phyloP scores from a whole-genome alignment of 2,329 filamentous ascomycete species.

The Ophiostoma piceae region DNA sequence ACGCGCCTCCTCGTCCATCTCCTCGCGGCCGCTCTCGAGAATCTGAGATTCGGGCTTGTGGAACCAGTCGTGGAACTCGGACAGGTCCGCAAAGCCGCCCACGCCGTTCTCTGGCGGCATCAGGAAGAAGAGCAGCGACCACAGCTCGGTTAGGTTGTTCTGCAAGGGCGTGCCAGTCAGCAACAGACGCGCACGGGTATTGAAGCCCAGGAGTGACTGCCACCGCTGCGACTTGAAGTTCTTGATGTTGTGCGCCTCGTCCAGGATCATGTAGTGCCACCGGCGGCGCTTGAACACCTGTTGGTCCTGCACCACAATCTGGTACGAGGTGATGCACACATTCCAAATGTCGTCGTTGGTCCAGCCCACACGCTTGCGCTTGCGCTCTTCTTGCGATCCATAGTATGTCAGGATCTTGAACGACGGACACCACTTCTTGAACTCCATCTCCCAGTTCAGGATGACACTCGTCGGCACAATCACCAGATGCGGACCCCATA shows the following conservation, averaged over 20 bases:
- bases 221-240: conserved; percentile 97
- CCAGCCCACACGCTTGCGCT: conserved; percentile 87
- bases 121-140: conserved; percentile 93
- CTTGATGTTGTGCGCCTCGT: conserved; percentile 99
- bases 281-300: conserved; percentile 85
- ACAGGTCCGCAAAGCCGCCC: conserved; percentile 87
- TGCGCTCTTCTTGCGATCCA: conserved; percentile 85
- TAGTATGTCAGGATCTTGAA: conserved; percentile 99
- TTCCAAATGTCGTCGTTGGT: conserved; percentile 92
- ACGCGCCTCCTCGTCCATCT: conserved; percentile 88
- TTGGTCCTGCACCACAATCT: conserved; percentile 89
- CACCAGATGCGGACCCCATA: conserved; percentile 94
- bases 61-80: conserved; percentile 95
- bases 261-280: conserved; percentile 98
- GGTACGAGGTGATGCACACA: conserved; percentile 95
- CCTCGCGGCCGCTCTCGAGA: conserved; percentile 85
- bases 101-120: conserved; percentile 86
- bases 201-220: conserved; percentile 92
- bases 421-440: conserved; percentile 97
- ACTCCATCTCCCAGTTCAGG: conserved; percentile 99
- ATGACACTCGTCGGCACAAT: conserved; percentile 98
- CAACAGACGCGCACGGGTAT: conserved; percentile 78
- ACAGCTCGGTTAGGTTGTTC: conserved; percentile 94
- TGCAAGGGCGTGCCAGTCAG: conserved; percentile 93
- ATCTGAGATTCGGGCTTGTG: conserved; percentile 94